Conservation (phyloP, 2,329 filamentous ascomycete genomes). For the Neonectria magnoliae region DNA sequence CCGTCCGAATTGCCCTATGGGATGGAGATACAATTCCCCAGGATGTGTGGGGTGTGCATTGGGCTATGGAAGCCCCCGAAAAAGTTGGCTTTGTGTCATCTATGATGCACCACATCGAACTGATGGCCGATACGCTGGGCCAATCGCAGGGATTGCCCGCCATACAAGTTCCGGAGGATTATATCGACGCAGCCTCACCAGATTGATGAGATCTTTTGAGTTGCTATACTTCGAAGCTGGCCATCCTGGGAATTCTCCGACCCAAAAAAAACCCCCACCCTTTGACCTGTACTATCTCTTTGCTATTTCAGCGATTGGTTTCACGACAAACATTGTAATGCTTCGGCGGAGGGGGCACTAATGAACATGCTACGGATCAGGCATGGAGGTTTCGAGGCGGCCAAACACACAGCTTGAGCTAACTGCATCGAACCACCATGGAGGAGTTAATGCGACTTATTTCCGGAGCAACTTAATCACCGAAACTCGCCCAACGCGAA, state of each 20-base stretch:
- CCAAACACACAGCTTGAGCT: constrained; percentile 10
- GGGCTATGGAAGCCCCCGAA: constrained; percentile 54
- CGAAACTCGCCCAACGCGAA: not conserved
- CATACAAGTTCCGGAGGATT: constrained; percentile 45
- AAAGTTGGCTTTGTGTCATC: constrained; percentile 48
- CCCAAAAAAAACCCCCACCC: too few species aligned
- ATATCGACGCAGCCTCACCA: constrained; percentile 46
- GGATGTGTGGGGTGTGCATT: constrained; percentile 66
- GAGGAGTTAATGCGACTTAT: constrained; percentile 19
- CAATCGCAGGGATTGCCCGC: constrained; percentile 44
- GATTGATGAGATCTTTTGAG: constrained; percentile 38
- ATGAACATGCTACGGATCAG: constrained; percentile 16
- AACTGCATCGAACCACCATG: constrained; percentile 3
- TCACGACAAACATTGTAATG: constrained; percentile 9
- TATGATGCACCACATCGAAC: constrained; percentile 53
- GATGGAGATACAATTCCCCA: constrained; percentile 63
- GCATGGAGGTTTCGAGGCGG: constrained; percentile 3
- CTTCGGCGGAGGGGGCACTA: constrained; percentile 6
- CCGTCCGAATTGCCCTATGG: constrained; percentile 67
- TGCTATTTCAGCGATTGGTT: constrained; percentile 8
- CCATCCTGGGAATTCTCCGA: not conserved
- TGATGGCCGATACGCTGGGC: constrained; percentile 51
- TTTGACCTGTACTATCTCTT: constrained; percentile 4
- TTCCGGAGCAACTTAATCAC: constrained; percentile 1
- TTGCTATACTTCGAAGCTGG: not conserved